These are phyloP conservation scores for Oxyria digyna DNA, from an alignment of 148 eudicot species.

Conservation along the genomic window DNA sequence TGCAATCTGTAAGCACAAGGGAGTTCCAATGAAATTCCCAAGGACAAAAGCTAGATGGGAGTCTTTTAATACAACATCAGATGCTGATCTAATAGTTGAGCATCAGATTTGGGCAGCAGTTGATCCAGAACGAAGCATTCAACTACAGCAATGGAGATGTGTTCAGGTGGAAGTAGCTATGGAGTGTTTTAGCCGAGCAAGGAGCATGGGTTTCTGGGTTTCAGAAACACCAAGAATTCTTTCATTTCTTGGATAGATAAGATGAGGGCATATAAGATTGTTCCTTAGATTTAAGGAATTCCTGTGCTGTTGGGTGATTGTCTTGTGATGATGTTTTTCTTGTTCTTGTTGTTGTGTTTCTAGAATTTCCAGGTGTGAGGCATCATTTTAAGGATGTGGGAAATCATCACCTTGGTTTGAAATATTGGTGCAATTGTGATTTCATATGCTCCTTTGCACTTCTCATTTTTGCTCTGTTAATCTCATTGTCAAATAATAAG, in stretches of 20 bases:
- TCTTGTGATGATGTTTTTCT: not conserved
- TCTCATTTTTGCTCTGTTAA: not conserved
- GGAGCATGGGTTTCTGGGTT: constrained; percentile 41
- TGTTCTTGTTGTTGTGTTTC: not conserved
- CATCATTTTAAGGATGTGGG: not conserved
- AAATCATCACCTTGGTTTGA: not conserved
- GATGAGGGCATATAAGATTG: constrained; percentile 29
- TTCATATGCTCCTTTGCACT: not conserved
- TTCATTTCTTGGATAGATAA: constrained; percentile 37
- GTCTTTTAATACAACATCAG: constrained; percentile 24
- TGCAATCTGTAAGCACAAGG: constrained; percentile 35
- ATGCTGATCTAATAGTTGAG: constrained; percentile 34
- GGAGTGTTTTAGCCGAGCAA: constrained; percentile 31
- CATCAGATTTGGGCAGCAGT: constrained; percentile 45
- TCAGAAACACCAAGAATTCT: constrained; percentile 33
- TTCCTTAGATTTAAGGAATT: constrained; percentile 16
- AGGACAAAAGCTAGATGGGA: constrained; percentile 28
- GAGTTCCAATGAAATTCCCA: constrained; percentile 23
- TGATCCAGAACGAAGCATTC: constrained; percentile 34
- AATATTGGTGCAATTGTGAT: not conserved
- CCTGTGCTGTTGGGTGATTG: not conserved
- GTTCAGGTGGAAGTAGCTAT: constrained; percentile 38
- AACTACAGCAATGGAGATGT: constrained; percentile 39
- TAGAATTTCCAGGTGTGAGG: not conserved
- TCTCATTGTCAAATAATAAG: not conserved